Evolutionary conservation across 2,329 filamentous ascomycete species (phyloP).

Genomic region (Fusarium paranaense): DNA sequence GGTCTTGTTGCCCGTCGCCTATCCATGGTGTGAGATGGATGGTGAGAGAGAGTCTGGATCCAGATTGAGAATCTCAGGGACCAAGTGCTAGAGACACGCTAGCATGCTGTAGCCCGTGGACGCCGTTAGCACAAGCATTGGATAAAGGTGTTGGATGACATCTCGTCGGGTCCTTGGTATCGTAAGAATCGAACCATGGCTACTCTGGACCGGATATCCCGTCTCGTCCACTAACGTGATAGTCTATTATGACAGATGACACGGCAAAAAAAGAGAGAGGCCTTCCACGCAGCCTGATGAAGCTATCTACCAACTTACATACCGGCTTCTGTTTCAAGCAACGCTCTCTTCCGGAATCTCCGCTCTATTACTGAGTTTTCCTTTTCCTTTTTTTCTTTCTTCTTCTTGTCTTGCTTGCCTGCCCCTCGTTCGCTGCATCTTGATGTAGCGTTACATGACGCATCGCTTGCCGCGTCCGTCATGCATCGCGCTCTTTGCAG

Average conservation of each 20-base stretch:
- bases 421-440: neutral
- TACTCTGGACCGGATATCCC: constrained; percentile 1
- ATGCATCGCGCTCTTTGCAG: constrained; percentile 8
- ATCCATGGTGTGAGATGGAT: neutral
- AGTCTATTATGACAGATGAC: constrained; percentile 50
- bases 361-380: neutral
- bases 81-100: constrained; percentile 20
- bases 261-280: constrained; percentile 4
- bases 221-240: constrained; percentile 36
- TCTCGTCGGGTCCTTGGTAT: neutral
- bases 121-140: neutral
- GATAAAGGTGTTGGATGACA: neutral
- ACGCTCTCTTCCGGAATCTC: neutral
- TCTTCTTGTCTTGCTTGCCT: neutral
- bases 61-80: constrained; percentile 4
- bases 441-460: constrained; percentile 3
- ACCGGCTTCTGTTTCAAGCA: constrained; percentile 3
- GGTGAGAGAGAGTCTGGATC: neutral
- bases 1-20: neutral
- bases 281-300: neutral
- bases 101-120: neutral
- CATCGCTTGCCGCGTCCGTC: neutral
- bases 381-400: neutral
- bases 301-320: neutral
- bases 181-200: constrained; percentile 3